Evolutionary conservation across 2,329 filamentous ascomycete genomes (phyloP).

Genomic region (Cadophora sp.): DNA sequence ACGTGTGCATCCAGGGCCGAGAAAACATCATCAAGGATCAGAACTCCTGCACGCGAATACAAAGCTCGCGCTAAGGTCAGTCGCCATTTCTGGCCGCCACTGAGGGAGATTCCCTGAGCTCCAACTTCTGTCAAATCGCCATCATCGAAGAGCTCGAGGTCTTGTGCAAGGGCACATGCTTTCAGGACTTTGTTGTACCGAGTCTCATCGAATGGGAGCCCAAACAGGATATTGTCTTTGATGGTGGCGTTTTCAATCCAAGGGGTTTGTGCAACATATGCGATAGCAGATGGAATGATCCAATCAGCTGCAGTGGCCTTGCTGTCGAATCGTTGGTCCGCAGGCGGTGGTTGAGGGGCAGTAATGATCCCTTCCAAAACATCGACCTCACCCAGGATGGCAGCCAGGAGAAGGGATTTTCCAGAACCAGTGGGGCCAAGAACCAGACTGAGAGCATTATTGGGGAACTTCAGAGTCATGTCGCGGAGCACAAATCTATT

Average conservation of each 20-base stretch:
- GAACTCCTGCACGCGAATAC: conserved; percentile 76
- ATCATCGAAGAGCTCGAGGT: conserved; percentile 75
- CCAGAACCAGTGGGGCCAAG: conserved; percentile 79
- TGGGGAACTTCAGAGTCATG: conserved; percentile 69
- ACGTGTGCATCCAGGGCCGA: conserved; percentile 82
- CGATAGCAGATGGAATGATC: conserved; percentile 71
- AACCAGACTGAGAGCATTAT: conserved; percentile 72
- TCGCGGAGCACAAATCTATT: conserved; percentile 70
- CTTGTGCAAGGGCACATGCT: conserved; percentile 75
- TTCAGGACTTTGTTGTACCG: conserved; percentile 73
- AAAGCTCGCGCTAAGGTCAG: conserved; percentile 79
- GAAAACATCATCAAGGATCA: conserved; percentile 85
- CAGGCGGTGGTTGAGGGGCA: conserved; percentile 54
- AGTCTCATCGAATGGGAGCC: conserved; percentile 68
- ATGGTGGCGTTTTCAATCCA: conserved; percentile 86
- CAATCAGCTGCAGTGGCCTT: conserved; percentile 67
- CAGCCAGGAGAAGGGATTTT: conserved; percentile 75
- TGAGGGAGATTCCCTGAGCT: conserved; percentile 81
- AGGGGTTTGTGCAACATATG: conserved; percentile 78
- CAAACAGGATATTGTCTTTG: conserved; percentile 78
- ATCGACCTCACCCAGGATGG: conserved; percentile 78
- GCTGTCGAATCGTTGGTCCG: conserved; percentile 55
- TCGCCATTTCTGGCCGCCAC: conserved; percentile 71
- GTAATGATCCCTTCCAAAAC: conserved; percentile 66
- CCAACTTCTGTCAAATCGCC: conserved; percentile 82